These are phyloP conservation scores for Acacia crassicarpa DNA, from an alignment of 306 rosid species.

Conservation along the genomic window DNA sequence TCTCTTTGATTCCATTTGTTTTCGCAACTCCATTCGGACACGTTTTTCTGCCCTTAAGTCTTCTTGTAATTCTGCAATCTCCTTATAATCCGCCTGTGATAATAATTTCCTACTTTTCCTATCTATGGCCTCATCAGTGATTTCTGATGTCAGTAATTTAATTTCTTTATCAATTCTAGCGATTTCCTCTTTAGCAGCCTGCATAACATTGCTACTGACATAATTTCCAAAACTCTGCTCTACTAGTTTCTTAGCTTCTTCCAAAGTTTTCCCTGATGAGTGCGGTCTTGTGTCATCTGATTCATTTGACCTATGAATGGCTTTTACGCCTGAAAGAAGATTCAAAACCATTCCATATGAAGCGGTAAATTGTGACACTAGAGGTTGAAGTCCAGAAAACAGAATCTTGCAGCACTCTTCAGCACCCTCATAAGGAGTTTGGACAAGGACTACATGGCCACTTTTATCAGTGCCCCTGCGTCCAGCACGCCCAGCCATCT, in stretches of 20 bases:
- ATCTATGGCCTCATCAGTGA: slow-evolving; percentile 84
- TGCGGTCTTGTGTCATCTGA: slow-evolving; percentile 47
- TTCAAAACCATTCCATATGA: slow-evolving; percentile 98
- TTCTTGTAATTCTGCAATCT: slow-evolving; percentile 82
- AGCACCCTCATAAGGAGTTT: slow-evolving; percentile 87
- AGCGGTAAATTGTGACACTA: slow-evolving; percentile 94
- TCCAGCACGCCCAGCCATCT: slow-evolving; percentile 99
- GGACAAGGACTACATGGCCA: slow-evolving; percentile 90
- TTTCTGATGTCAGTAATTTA: slow-evolving; percentile 60
- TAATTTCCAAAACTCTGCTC: slow-evolving; percentile 99
- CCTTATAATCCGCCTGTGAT: slow-evolving; percentile 65
- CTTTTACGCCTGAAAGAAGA: slow-evolving; percentile 87
- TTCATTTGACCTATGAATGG: slow-evolving; percentile 63
- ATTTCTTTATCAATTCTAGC: slow-evolving; percentile 72
- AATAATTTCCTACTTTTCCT: slow-evolving; percentile 71
- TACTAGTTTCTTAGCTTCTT: slow-evolving; percentile 93
- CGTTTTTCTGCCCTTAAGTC: slow-evolving; percentile 79
- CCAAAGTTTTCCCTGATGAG: slow-evolving; percentile 69
- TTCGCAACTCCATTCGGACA: slow-evolving; percentile 63
- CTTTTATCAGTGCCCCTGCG: slow-evolving; percentile 88
- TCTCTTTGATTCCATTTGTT: slow-evolving; percentile 69
- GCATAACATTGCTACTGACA: slow-evolving; percentile 92
- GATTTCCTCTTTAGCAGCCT: slow-evolving; percentile 92
- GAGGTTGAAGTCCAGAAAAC: slow-evolving; percentile 88
- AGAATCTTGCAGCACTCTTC: slow-evolving; percentile 93